phyloP scores from a whole-genome alignment of 148 eudicot genomes.

The Suaeda aralocaspica region DNA sequence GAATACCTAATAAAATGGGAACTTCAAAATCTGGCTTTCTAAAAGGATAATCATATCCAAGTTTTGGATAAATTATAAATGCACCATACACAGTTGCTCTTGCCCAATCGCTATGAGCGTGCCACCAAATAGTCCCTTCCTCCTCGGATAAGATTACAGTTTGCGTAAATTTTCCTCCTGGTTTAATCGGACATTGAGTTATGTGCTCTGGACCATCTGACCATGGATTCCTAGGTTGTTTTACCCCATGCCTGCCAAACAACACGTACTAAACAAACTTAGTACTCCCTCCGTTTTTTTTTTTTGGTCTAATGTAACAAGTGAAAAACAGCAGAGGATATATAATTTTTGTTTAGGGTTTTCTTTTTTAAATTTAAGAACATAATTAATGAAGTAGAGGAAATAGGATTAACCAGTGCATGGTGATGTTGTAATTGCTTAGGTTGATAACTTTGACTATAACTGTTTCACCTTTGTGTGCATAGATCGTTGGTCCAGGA shows the following conservation, averaged over 20 bases:
- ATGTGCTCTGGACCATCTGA: slow-evolving; percentile 55
- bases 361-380: background rate
- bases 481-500: slow-evolving; percentile 47
- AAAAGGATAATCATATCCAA: slow-evolving; percentile 36
- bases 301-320: background rate
- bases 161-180: slow-evolving; percentile 38
- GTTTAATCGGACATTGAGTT: slow-evolving; percentile 48
- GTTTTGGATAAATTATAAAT: slow-evolving; percentile 30
- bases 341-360: background rate
- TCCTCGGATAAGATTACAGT: slow-evolving; percentile 41
- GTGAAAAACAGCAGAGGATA: background rate
- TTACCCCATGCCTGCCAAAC: slow-evolving; percentile 54
- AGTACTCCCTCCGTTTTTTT: background rate
- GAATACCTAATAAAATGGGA: slow-evolving; percentile 40
- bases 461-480: slow-evolving; percentile 34
- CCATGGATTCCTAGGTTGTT: slow-evolving; percentile 59
- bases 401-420: slow-evolving; percentile 39
- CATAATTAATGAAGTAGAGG: too few species aligned
- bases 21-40: slow-evolving; percentile 39
- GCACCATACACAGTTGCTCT: slow-evolving; percentile 49
- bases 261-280: background rate
- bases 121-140: slow-evolving; percentile 70
- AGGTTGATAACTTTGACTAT: slow-evolving; percentile 33
- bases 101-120: slow-evolving; percentile 54
- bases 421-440: slow-evolving; percentile 41